Conservation (phyloP, 495 filamentous ascomycete genomes). For the Aspergillus ellipticus region DNA sequence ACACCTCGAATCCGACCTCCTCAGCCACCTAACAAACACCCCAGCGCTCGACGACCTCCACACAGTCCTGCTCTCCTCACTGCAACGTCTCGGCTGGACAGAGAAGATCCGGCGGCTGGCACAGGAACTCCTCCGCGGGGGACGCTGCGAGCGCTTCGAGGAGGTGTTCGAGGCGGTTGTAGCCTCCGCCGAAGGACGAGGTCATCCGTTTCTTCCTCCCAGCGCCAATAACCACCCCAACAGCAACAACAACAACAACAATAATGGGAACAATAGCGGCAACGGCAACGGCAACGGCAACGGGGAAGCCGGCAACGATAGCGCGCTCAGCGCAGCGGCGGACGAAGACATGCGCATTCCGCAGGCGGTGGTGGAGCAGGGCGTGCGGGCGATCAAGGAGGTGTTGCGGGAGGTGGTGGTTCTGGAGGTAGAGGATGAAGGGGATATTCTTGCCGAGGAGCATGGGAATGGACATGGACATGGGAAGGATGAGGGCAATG, state of each 20-base stretch:
- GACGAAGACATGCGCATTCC: slow-evolving; percentile 43
- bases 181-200: slow-evolving; percentile 38
- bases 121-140: slow-evolving; percentile 43
- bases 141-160: slow-evolving; percentile 46
- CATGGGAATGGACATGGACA: slow-evolving; percentile 17
- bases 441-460: slow-evolving; percentile 9
- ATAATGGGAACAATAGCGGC: slow-evolving; percentile 16
- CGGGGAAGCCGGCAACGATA: too few relatives aligned
- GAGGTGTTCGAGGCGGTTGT: slow-evolving; percentile 44
- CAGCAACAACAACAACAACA: slow-evolving; percentile 9
- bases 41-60: slow-evolving; percentile 44
- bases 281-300: slow-evolving; percentile 20
- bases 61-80: slow-evolving; percentile 36
- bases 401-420: slow-evolving; percentile 47
- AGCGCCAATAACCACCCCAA: slow-evolving; percentile 16
- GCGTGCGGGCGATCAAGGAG: slow-evolving; percentile 44
- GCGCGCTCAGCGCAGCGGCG: too few relatives aligned
- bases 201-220: slow-evolving; percentile 27
- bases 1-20: slow-evolving; percentile 45
- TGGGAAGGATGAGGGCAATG: slow-evolving; percentile 8
- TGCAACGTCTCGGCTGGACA: slow-evolving; percentile 43
- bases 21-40: slow-evolving; percentile 38
- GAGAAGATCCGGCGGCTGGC: slow-evolving; percentile 38
- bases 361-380: slow-evolving; percentile 40
- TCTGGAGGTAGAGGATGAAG: slow-evolving; percentile 37